phyloP scores from a whole-genome alignment of 345 rosid genomes.

The Ricinus communis region DNA sequence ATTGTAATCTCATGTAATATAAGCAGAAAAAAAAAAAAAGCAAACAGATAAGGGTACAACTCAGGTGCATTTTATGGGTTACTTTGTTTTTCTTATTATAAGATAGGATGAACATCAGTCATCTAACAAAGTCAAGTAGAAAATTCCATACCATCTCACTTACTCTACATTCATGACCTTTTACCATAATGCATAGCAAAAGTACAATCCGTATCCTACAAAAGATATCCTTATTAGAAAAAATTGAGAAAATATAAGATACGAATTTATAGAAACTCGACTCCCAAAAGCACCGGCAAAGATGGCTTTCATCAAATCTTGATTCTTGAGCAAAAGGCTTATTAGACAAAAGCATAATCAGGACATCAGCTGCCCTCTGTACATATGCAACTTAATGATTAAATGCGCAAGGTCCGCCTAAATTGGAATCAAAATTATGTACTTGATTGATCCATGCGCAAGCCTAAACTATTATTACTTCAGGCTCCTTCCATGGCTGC shows the following conservation, averaged over 20 bases:
- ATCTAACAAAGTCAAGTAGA: too few species aligned
- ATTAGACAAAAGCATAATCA: neutral
- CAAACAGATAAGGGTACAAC: too few species aligned
- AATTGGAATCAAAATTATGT: constrained; percentile 5
- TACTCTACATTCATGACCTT: neutral
- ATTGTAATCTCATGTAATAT: neutral
- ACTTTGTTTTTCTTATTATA: too few species aligned
- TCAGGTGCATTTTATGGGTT: too few species aligned
- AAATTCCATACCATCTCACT: too few species aligned
- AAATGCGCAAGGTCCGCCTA: neutral
- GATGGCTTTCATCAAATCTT: neutral
- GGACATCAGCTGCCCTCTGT: neutral
- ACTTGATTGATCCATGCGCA: neutral
- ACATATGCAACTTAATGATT: neutral
- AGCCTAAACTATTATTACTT: constrained; percentile 16
- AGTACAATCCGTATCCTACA: neutral
- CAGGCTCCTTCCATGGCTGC: constrained; percentile 27
- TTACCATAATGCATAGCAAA: neutral
- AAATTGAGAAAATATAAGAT: neutral
- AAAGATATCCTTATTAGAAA: neutral
- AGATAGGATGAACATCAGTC: too few species aligned
- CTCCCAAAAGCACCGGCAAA: neutral
- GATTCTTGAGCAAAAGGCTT: neutral
- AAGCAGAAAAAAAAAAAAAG: neutral
- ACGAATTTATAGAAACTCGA: neutral